Base-by-base conservation (phyloP, 2,329 filamentous ascomycete species). In the Sporothrix dimorphospora region DNA sequence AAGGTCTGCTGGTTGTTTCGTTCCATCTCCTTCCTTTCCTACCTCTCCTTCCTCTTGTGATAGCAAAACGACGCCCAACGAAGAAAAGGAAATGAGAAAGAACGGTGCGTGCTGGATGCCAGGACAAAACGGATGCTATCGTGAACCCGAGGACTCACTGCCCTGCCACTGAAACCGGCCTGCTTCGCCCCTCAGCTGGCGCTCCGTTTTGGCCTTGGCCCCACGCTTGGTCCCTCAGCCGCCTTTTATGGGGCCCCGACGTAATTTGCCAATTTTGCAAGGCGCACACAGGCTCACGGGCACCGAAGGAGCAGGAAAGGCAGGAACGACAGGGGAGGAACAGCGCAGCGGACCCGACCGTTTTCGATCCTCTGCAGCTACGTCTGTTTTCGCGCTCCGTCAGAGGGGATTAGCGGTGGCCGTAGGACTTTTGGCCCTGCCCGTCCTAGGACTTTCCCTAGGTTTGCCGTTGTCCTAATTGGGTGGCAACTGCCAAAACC, bases 141-240 rank as follows among this genome's bases (percentile, higher is more conserved):
- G n/a, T 42, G 34, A 19, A 6, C 57, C 30, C 30, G 6, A 2
- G 14, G 3, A 27, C 27, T 27, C n/a, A 16, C 16, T 57, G 53
- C 16, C 30, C 19, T 49, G 70, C 38, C 30, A 40, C 45, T 51
- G 5, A 24, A 38, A 40, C 19, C 12, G 63, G 45, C 51, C 57
- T 65, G 53, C 70, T 68, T 72, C 53, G 63, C 63, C 63, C 53
- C 61, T 34, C 51, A 40, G 42, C 45, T 51, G 65, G 68, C 9
- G 30, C 66, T 72, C 71, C 71, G 71, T 72, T 72, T 69, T 72
- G 47, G 16, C n/a, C 34, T 19, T 51, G 24, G 27, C 16, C 66
- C 47, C 71, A 57, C 66, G 66, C 66, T 70, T 66, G 27, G 65
- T 16, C 24, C 71, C 67, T 72, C 71, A 72, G 71, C 71, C 71